Percentiles rank a stretch among this genome's conserved stretches.
Evolutionary conservation across 2,329 filamentous ascomycete genomes (phyloP).

Genomic region (Neoarthrinium moseri): DNA sequence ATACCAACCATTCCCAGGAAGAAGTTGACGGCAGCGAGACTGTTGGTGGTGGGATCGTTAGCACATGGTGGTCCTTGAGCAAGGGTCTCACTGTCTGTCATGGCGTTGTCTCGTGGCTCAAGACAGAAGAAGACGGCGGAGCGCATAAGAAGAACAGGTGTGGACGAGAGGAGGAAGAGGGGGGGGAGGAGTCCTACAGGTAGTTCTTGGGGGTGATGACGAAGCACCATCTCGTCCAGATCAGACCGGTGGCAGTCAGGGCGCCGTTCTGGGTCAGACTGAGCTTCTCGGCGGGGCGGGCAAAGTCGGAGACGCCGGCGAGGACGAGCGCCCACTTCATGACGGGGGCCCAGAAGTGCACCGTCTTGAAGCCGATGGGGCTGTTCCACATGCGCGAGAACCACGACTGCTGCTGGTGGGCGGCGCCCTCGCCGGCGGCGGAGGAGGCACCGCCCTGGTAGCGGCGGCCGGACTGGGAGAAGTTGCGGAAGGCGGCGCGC

Average conservation of each 20-base stretch:
- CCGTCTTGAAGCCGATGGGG: conserved; percentile 82
- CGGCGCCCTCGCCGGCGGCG: no score
- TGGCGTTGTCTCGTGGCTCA: not conserved
- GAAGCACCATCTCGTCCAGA: conserved; percentile 99
- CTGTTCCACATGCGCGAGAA: conserved; percentile 83
- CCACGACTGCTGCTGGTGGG: conserved; percentile 52
- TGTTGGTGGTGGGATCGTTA: not conserved
- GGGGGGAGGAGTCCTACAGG: conserved; percentile 57
- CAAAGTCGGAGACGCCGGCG: conserved; percentile 87
- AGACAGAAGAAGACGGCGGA: not conserved
- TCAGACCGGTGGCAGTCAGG: conserved; percentile 84
- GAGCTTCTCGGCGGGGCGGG: conserved; percentile 87
- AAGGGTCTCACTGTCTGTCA: not conserved
- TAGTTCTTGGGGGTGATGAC: conserved; percentile 94
- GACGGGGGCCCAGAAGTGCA: conserved; percentile 97
- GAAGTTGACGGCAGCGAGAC: conserved; percentile 93
- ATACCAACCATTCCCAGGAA: conserved; percentile 88
- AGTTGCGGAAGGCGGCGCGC: conserved; percentile 39
- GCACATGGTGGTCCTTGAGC: not conserved
- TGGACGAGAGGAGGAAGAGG: not conserved
- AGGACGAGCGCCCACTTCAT: conserved; percentile 98
- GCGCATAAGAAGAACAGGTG: not conserved
- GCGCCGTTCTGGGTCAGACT: conserved; percentile 91
- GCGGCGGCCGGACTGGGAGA: conserved; percentile 54
- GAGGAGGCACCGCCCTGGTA: conserved; percentile 67